Evolutionary conservation across 805 yeast genomes (phyloP), one percentile per base, ranked within the genome.

Genomic region (Tetrapisispora arboricola): DNA sequence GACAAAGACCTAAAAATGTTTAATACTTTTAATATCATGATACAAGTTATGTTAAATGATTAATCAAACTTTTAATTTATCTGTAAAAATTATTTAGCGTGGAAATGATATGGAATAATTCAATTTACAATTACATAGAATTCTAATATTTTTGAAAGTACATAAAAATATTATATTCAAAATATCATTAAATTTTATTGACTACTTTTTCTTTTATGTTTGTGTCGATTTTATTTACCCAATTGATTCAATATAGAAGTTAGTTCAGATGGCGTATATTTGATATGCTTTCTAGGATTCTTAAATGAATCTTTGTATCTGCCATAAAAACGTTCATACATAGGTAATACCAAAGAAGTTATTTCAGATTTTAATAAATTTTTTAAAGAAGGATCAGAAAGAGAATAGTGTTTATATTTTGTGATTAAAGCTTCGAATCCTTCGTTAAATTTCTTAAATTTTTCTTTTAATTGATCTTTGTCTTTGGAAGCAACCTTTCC

Each of bases 261-360:
- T 31, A 58, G 41, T 35, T 55, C 63, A 34, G 45, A 53, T 11
- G 62, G 66, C n/a, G 60, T 54, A 38, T 58, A 61, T 42, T 54
- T 60, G 33, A 61, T 57, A 45, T 61, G 64, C 40, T 61, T 61
- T 40, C 63, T 54, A 27, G 63, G 62, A 44, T 61, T 59, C 39
- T 61, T 61, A 42, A 61, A 61, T 3, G 58, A 48, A 29, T 56
- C 62, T 30, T 58, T 55, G 44, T 61, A 61, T 58, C 84, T 83
- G 50, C 83, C 86, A 60, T 84, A 80, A 57, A 90, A 82, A 53
- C 92, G 77, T 54, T 80, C 78, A 63, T 90, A 90, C 41, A 90
- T 74, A 12, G 95, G 95, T 44, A 78, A 70, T 39, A 92, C 79
- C 49, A 86, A 76, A 27, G 78, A 55, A 20, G 78, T 53, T 15